Base-by-base conservation (phyloP, 2,329 filamentous ascomycete species). In the Berkeleyomyces rouxiae region DNA sequence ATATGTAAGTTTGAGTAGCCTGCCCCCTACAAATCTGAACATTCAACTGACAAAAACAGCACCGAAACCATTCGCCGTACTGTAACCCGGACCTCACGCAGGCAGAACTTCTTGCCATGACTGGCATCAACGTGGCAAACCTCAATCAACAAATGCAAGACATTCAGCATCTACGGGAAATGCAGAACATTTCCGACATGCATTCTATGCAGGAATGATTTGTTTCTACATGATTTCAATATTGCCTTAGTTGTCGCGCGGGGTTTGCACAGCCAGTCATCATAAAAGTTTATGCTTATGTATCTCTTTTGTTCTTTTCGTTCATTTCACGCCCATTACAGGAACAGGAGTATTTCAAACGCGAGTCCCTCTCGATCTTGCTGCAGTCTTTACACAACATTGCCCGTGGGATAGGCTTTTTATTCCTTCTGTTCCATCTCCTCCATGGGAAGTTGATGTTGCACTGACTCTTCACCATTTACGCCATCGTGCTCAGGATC, bases 1-100 rank as follows among this genome's bases (percentile, higher is more conserved):
- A 83, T 99, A 99, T 71, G 83, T 86, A 75, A 74, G 82, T 75
- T 46, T 9, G 39, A 4, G 7, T 7, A 9, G 13, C 37, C n/a
- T 10, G 13, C 37, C 7, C 36, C 42, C 33, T 16, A 23, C 23
- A 23, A 23, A 23, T 40, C 4, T n/a, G 13, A 49, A n/a, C 33
- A 13, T 60, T n/a, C 16, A 4, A 63, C 51, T 61, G 47, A 61
- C 62, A 16, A 16, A 9, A 10, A 23, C 46, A 67, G 66, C 66
- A 67, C 53, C 64, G 65, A 37, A 65, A 65, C 40, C 66, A 67
- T 58, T 66, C 66, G 6, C 62, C 65, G 11, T 66, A 66, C 59
- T 67, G 66, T 59, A 66, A 66, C 23, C 65, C 66, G 4, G 66
- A 67, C n/a, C 59, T 66, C 10, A 66, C 62, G 10, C 63, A 64